Evolutionary conservation across 352 stramenopile genomes (phyloP).

Genomic region (Phytophthora nicotianae): DNA sequence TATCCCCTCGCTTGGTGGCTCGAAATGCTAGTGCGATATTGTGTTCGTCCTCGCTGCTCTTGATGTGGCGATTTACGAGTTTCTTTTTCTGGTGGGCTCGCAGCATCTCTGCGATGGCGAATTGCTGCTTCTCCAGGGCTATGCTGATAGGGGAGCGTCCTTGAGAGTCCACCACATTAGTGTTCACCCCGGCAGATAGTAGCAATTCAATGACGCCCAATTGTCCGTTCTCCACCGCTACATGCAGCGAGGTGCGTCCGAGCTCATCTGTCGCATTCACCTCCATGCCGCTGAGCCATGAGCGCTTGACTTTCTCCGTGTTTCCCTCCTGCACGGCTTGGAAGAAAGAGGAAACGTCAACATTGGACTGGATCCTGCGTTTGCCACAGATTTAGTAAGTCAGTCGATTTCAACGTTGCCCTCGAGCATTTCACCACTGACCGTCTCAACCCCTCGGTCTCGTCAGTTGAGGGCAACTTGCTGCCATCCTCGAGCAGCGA

Average conservation of each 20-base stretch:
- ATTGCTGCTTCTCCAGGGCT: constrained; percentile 61
- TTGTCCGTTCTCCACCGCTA: constrained; percentile 75
- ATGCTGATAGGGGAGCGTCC: constrained; percentile 74
- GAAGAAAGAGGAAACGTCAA: constrained; percentile 58
- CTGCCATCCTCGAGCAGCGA: constrained; percentile 21
- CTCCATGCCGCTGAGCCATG: constrained; percentile 67
- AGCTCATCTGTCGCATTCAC: constrained; percentile 62
- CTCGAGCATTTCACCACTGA: constrained; percentile 15
- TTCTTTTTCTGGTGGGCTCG: constrained; percentile 65
- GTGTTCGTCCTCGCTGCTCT: constrained; percentile 44
- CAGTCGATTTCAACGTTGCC: constrained; percentile 14
- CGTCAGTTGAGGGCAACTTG: constrained; percentile 7
- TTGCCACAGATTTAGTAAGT: constrained; percentile 1
- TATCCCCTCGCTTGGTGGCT: constrained; percentile 57
- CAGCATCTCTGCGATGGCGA: constrained; percentile 67
- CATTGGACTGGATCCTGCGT: constrained; percentile 37
- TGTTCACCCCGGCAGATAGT: constrained; percentile 71
- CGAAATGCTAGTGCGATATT: constrained; percentile 62
- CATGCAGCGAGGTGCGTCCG: constrained; percentile 74
- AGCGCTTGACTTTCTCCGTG: constrained; percentile 76
- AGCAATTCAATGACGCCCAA: constrained; percentile 77
- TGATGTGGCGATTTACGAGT: constrained; percentile 31
- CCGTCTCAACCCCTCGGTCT: constrained; percentile 22
- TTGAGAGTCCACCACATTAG: constrained; percentile 52
- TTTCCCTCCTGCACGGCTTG: constrained; percentile 64